phyloP scores from a whole-genome alignment of 768 basidiomycete genomes.

The Suillus hirtellus region DNA sequence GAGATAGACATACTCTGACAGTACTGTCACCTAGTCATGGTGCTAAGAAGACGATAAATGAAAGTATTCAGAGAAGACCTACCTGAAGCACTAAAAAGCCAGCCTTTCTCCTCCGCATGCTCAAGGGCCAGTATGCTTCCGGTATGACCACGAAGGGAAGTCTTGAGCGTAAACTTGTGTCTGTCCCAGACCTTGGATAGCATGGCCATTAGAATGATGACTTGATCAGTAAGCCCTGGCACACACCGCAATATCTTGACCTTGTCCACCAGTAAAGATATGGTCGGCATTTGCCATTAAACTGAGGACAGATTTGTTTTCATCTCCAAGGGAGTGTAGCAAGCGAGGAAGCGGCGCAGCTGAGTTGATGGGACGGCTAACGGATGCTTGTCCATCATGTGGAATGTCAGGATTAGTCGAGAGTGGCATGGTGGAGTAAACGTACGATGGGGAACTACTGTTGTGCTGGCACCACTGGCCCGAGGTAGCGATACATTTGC shows the following conservation, averaged over 20 bases:
- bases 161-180: constrained; percentile 62
- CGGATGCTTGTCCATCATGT: constrained; percentile 44
- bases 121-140: constrained; percentile 83
- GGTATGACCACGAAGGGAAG: constrained; percentile 75
- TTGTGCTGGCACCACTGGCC: background rate
- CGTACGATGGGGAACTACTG: constrained; percentile 28
- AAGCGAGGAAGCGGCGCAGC: constrained; percentile 47
- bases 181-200: constrained; percentile 80
- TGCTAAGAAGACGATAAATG: constrained; percentile 8
- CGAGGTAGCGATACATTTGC: background rate
- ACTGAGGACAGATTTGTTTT: constrained; percentile 69
- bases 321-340: constrained; percentile 70
- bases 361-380: constrained; percentile 55
- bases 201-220: constrained; percentile 4
- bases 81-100: constrained; percentile 93
- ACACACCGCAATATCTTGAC: constrained; percentile 57
- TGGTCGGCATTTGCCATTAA: constrained; percentile 69
- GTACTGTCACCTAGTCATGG: constrained; percentile 75
- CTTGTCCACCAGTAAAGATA: constrained; percentile 85
- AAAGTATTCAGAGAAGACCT: constrained; percentile 19
- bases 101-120: constrained; percentile 70
- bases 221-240: constrained; percentile 40
- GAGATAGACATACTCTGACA: constrained; percentile 58
- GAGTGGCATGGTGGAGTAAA: constrained; percentile 13
- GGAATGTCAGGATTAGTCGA: background rate